phyloP scores from a whole-genome alignment of 129 eudicot species.

The Saposhnikovia divaricata region DNA sequence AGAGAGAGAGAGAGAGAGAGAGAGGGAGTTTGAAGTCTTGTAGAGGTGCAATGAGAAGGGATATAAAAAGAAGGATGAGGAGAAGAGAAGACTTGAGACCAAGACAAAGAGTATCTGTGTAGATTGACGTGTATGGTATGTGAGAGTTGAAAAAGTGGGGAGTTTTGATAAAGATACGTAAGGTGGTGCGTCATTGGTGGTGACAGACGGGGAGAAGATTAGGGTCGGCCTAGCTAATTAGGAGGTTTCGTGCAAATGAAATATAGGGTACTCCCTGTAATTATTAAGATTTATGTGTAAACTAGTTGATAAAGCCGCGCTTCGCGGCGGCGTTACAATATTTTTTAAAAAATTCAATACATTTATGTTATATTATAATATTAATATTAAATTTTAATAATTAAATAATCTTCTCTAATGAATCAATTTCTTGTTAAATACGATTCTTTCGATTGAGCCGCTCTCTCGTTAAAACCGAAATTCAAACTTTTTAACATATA shows the following conservation, averaged over 20 bases:
- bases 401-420: no score
- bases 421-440: no score
- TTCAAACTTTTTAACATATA: no score
- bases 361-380: no score
- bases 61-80: slow-evolving; percentile 26
- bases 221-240: slow-evolving; percentile 13
- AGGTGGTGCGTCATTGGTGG: slow-evolving; percentile 59
- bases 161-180: slow-evolving; percentile 40
- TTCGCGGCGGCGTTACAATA: no score
- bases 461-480: no score
- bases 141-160: slow-evolving; percentile 15
- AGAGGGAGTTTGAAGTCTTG: slow-evolving; percentile 33
- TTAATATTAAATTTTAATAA: no score
- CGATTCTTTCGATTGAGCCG: no score
- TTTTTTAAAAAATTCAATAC: no score
- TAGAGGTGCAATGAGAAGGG: slow-evolving; percentile 25
- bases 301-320: no score
- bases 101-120: slow-evolving; percentile 13
- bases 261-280: neutral
- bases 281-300: no score
- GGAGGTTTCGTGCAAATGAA: neutral
- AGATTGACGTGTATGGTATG: slow-evolving; percentile 1
- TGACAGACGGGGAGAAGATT: slow-evolving; percentile 24
- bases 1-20: neutral
- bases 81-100: neutral